Conservation (phyloP, 805 yeast genomes). For the Nematodospora valgi region DNA sequence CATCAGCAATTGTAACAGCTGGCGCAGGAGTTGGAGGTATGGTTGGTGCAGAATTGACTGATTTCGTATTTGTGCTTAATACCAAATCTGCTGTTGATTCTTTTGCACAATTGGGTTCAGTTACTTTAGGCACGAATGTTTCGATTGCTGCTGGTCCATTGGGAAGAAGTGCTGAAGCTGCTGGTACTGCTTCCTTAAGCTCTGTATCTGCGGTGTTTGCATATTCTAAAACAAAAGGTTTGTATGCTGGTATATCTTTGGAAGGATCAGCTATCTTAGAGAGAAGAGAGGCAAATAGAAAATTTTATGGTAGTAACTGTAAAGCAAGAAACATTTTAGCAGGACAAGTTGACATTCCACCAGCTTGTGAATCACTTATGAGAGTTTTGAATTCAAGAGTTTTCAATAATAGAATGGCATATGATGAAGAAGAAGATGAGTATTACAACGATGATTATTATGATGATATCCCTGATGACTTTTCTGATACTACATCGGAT, state of each 20-base stretch:
- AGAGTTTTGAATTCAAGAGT: constrained; percentile 83
- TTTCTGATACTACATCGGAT: constrained; percentile 55
- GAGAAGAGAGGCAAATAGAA: constrained; percentile 94
- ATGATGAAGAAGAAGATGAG: constrained; percentile 47
- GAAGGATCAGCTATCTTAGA: constrained; percentile 97
- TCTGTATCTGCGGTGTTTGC: constrained; percentile 88
- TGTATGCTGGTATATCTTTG: constrained; percentile 94
- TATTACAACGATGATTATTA: constrained; percentile 63
- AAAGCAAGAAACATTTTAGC: constrained; percentile 82
- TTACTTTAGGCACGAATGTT: constrained; percentile 91
- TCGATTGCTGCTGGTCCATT: constrained; percentile 97
- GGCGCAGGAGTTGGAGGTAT: constrained; percentile 99
- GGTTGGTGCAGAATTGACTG: constrained; percentile 94
- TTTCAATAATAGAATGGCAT: constrained; percentile 56
- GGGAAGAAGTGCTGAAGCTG: constrained; percentile 97
- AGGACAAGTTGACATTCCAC: constrained; percentile 91
- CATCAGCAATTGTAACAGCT: constrained; percentile 91
- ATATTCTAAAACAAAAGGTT: constrained; percentile 93
- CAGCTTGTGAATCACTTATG: constrained; percentile 83
- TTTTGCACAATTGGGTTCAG: constrained; percentile 90
- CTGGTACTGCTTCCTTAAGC: constrained; percentile 86
- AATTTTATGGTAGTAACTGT: constrained; percentile 85
- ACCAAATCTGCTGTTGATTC: constrained; percentile 85
- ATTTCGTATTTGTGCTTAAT: constrained; percentile 90
- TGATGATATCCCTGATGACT: constrained; percentile 71